Evolutionary conservation across 1,284 basidiomycete species (phyloP), one percentile per base, ranked within the genome.

Genomic region (Trametes polyzona): DNA sequence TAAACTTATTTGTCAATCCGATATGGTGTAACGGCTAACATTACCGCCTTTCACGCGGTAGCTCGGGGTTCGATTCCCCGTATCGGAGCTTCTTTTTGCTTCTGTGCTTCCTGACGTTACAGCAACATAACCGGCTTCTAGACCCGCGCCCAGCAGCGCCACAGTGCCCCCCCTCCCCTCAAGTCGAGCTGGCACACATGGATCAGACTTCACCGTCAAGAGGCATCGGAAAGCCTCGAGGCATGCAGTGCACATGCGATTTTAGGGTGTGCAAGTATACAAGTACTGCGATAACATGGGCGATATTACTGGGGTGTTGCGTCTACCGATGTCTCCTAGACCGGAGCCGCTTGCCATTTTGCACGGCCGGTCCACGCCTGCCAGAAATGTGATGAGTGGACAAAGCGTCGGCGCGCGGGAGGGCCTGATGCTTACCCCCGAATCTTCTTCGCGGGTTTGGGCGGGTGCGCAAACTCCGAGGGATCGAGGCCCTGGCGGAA

Each of bases 1-100:
- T 37, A 37, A 37, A n/a, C n/a, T n/a, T n/a, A n/a, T n/a, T n/a
- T n/a, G n/a, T 39, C 30, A 50, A 41, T 67, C 66, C 66, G 83
- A 77, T 84, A 84, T 83, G 83, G 81, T 85, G 83, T 85, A 84
- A 84, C 75, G 83, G 83, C 81, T 82, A 84, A 84, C 83, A 84
- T 84, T 84, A 77, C 82, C 82, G 82, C 83, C 83, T 84, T 79
- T 84, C 82, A 84, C 82, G 84, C 85, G 83, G 82, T 80, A 86
- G 84, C 84, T 84, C 84, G 83, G 83, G 84, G 84, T 86, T 86
- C 84, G 83, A 85, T 84, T 86, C 83, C 84, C 84, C 83, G 84
- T 84, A 84, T 78, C 83, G 71, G 70, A 73, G 71, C 52, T 33
- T 30, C 56, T 64, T 59, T n/a, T n/a, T n/a, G n/a, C n/a, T n/a